Evolutionary conservation across 1,139 yeast species (phyloP), one percentile per base, ranked within the genome.

Genomic region (Nakaseomyces sp.): DNA sequence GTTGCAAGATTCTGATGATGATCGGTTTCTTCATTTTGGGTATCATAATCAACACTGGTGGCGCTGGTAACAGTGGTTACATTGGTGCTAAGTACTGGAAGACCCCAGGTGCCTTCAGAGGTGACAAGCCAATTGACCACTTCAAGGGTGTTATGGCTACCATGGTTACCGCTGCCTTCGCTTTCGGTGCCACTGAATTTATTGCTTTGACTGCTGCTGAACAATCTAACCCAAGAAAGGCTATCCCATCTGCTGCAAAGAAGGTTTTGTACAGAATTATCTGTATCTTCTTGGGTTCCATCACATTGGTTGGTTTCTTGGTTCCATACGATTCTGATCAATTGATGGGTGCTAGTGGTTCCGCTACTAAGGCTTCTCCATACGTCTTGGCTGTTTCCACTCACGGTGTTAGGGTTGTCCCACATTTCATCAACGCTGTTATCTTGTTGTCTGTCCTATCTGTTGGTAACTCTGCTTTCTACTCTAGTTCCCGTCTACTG

Each of bases 191-290:
- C 55, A 77, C 86, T 40, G 95, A 86, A 66, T 71, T 82, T 55
- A 79, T 83, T 47, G 95, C 94, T 44, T 71, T 89, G 54, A 89
- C 95, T 28, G 93, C 95, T 29, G 88, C 95, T 24, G 96, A 89
- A 66, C 82, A 94, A 45, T 71, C 74, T 42, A 83, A 86, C 66
- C 96, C 96, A 49, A 71, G 82, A 59, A 76, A 74, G 57, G 68
- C 85, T 15, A 72, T 84, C 45, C 89, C 91, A 48, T 68, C 74
- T 46, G 91, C 91, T 32, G 78, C 81, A 45, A 82, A 81, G 62
- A 86, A 81, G 60, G 85, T 82, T 30, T 72, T 81, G 61, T 82
- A 85, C 79, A 77, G 91, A 70, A 78, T 83, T 52, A 58, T 79
- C 36, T 66, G 78, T 45, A 66, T 82, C 37, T 84, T 81, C 66